Base-by-base conservation (phyloP, 257 asterid species). In the Ajuga chamaepitys region DNA sequence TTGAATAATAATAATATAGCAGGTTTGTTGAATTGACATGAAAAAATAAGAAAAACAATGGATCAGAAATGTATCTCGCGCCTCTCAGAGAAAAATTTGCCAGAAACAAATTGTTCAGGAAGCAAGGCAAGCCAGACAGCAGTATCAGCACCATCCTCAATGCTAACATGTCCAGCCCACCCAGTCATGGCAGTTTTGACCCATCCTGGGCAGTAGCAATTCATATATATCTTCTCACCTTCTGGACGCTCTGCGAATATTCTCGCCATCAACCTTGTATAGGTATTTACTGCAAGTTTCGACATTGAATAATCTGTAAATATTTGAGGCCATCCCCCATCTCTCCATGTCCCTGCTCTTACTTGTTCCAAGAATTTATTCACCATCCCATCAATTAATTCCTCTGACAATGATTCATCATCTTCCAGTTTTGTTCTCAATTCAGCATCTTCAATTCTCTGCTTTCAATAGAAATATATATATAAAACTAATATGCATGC, bases 131-230 rank as follows among this genome's bases (percentile, higher is more conserved):
- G 89, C 94, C 89, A 86, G 13, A 86, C 94, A 1, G 74, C 94
- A 9, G 94, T 86, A 26, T 86, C 94, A 3, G 94, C 94, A 14
- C 94, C 94, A 9, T 86, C 94, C 75, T 86, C 94, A 0, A 85
- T 83, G 61, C 77, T 74, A 45, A 75, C 48, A 64, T 86, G 84
- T 0, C 94, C 94, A 0, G 84, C 81, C 94, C 94, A 86, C 2
- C 87, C 79, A 12, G 94, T 86, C 87, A 86, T 83, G 1, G 84
- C 89, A 7, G 94, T 86, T 64, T 68, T 83, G 55, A 86, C 94
- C 86, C 87, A 83, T 9, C 94, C 94, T 1, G 94, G 94, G 47
- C 94, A 86, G 77, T 81, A 86, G 77, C 80, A 72, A 21, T 79
- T 86, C 55, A 86, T 67, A 25, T 72, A 75, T 67, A 86, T 77